Evolutionary conservation across 768 basidiomycete species (phyloP).

Genomic region (Pholiota microspora): DNA sequence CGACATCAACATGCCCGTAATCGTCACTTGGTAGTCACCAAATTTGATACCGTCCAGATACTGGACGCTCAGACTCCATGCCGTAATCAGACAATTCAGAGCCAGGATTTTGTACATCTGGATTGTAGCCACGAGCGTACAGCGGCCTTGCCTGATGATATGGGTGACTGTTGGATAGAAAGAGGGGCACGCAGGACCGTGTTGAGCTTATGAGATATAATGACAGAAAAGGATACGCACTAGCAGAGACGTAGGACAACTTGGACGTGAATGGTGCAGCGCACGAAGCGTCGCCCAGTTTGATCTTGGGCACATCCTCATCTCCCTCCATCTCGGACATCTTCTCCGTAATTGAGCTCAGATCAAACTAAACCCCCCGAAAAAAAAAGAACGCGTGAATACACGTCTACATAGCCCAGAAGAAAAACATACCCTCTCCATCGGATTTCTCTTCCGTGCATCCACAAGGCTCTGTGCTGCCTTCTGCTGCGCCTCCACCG

Average conservation of each 20-base stretch:
- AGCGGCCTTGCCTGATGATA: slow-evolving; percentile 97
- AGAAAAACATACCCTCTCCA: slow-evolving; percentile 72
- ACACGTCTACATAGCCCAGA: slow-evolving; percentile 1
- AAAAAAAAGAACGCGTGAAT: neutral
- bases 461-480: slow-evolving; percentile 62
- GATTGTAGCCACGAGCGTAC: slow-evolving; percentile 96
- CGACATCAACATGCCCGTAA: slow-evolving; percentile 96
- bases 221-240: slow-evolving; percentile 45
- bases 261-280: slow-evolving; percentile 99
- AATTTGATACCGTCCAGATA: slow-evolving; percentile 99
- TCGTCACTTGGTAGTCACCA: slow-evolving; percentile 97
- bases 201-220: neutral
- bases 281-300: slow-evolving; percentile 98
- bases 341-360: slow-evolving; percentile 25
- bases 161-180: slow-evolving; percentile 66
- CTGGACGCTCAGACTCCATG: slow-evolving; percentile 97
- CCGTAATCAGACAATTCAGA: slow-evolving; percentile 95
- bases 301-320: slow-evolving; percentile 95
- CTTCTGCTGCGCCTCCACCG: slow-evolving; percentile 84
- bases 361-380: slow-evolving; percentile 27
- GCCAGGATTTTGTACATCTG: slow-evolving; percentile 99
- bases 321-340: slow-evolving; percentile 94
- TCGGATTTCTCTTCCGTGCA: slow-evolving; percentile 79
- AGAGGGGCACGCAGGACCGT: too few species aligned
- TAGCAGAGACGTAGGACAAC: slow-evolving; percentile 93